Evolutionary conservation across 2,329 filamentous ascomycete genomes (phyloP).

Genomic region (Grosmannia clavigera): DNA sequence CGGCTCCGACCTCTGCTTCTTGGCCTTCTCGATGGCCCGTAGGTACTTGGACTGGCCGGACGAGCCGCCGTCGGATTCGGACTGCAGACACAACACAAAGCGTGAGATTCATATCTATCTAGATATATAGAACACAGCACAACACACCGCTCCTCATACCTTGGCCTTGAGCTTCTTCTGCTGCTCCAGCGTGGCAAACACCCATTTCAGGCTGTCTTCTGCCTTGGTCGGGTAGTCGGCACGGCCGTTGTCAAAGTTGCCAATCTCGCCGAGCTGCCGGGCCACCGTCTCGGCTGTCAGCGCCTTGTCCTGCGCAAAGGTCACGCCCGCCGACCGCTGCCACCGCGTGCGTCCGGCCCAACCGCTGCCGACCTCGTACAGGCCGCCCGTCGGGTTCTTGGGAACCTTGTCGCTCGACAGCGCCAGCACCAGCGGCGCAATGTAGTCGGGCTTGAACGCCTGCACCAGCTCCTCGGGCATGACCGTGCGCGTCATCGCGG

Average conservation of each 20-base stretch:
- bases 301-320: slow-evolving; percentile 77
- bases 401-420: slow-evolving; percentile 80
- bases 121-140: background rate
- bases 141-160: slow-evolving; percentile 34
- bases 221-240: slow-evolving; percentile 75
- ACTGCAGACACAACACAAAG: slow-evolving; percentile 2
- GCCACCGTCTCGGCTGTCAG: slow-evolving; percentile 76
- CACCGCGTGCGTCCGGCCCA: slow-evolving; percentile 89
- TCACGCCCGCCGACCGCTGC: slow-evolving; percentile 82
- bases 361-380: slow-evolving; percentile 91
- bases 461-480: slow-evolving; percentile 96
- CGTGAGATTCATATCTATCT: slow-evolving; percentile 13
- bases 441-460: slow-evolving; percentile 98
- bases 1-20: slow-evolving; percentile 55
- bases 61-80: slow-evolving; percentile 22
- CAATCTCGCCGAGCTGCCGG: slow-evolving; percentile 64
- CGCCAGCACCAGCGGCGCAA: slow-evolving; percentile 81
- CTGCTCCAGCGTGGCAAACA: slow-evolving; percentile 75
- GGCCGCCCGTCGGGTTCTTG: slow-evolving; percentile 65
- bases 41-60: slow-evolving; percentile 45
- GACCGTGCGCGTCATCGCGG: slow-evolving; percentile 85
- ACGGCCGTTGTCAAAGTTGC: slow-evolving; percentile 76
- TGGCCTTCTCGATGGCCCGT: slow-evolving; percentile 61
- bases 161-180: slow-evolving; percentile 43
- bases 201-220: slow-evolving; percentile 64